These are phyloP conservation scores for Actinomucor elegans DNA, from an alignment of 371 early-diverging fungal genomes.

Conservation along the genomic window DNA sequence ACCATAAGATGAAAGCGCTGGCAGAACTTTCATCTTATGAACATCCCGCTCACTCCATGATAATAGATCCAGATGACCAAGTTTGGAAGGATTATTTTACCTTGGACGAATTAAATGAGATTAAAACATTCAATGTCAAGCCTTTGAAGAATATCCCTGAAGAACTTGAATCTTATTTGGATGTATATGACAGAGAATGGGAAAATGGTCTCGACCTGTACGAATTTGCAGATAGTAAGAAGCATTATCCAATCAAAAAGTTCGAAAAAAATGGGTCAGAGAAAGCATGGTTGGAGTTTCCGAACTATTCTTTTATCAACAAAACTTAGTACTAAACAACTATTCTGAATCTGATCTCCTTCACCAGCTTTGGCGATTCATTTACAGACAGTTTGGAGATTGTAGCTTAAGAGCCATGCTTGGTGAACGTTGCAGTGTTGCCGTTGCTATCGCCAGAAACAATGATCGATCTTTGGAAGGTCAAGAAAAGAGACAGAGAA, in stretches of 20 bases:
- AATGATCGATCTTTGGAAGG: neutral
- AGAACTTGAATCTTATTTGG: neutral
- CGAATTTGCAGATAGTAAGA: neutral
- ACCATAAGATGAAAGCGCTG: no score
- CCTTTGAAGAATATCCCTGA: neutral
- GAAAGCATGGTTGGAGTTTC: slow-evolving; percentile 4
- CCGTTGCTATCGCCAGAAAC: slow-evolving; percentile 1
- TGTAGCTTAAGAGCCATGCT: neutral
- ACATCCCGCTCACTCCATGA: slow-evolving; percentile 5
- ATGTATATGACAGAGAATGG: neutral
- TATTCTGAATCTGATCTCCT: slow-evolving; percentile 5
- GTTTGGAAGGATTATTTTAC: slow-evolving; percentile 10
- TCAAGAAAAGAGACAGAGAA: slow-evolving; percentile 1
- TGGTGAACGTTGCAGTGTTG: slow-evolving; percentile 3
- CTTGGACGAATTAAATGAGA: slow-evolving; percentile 5
- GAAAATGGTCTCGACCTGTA: neutral
- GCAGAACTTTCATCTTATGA: no score
- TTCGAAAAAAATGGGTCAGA: slow-evolving; percentile 5
- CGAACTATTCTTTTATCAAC: slow-evolving; percentile 1
- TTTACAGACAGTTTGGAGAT: slow-evolving; percentile 3
- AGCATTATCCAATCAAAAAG: slow-evolving; percentile 1
- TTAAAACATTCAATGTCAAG: no score
- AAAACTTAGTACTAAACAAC: neutral
- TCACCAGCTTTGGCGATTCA: slow-evolving; percentile 10
- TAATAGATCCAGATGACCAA: slow-evolving; percentile 10